These are phyloP conservation scores for Fraxinus ornus DNA, from an alignment of 305 asterid species.

Conservation along the genomic window DNA sequence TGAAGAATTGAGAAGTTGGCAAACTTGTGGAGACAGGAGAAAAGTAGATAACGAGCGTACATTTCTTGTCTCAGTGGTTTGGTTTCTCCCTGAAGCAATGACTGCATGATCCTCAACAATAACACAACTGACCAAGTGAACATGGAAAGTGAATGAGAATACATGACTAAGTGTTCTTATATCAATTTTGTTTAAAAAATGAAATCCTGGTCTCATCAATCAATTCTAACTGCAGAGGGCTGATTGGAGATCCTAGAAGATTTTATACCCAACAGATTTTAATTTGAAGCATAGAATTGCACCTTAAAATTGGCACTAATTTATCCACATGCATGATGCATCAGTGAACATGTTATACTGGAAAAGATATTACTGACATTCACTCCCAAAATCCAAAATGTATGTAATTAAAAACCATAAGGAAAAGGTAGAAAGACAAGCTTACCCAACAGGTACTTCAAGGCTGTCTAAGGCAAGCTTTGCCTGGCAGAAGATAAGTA, in stretches of 20 bases:
- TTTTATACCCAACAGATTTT: not conserved
- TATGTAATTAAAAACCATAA: not conserved
- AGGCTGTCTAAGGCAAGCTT: constrained; percentile 65
- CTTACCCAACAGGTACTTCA: constrained; percentile 87
- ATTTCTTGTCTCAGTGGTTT: constrained; percentile 74
- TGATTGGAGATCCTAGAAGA: constrained; percentile 6
- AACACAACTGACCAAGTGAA: constrained; percentile 48
- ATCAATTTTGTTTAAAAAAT: constrained; percentile 16
- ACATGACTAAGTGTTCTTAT: not conserved
- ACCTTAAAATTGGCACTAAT: constrained; percentile 8
- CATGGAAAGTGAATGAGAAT: constrained; percentile 23
- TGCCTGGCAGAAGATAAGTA: constrained; percentile 48
- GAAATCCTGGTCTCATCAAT: constrained; percentile 17
- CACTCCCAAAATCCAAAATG: constrained; percentile 5
- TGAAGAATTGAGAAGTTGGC: not conserved
- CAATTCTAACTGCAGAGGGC: constrained; percentile 2
- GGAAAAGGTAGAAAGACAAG: constrained; percentile 14
- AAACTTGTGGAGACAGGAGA: constrained; percentile 6
- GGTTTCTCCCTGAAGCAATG: constrained; percentile 76
- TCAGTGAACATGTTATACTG: not conserved
- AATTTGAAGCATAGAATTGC: constrained; percentile 7
- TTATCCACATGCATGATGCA: constrained; percentile 1
- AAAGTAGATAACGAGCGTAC: constrained; percentile 29
- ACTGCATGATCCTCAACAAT: constrained; percentile 61
- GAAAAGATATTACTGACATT: constrained; percentile 8